Conservation (phyloP, 768 basidiomycete genomes). For the Kwoniella sp. region DNA sequence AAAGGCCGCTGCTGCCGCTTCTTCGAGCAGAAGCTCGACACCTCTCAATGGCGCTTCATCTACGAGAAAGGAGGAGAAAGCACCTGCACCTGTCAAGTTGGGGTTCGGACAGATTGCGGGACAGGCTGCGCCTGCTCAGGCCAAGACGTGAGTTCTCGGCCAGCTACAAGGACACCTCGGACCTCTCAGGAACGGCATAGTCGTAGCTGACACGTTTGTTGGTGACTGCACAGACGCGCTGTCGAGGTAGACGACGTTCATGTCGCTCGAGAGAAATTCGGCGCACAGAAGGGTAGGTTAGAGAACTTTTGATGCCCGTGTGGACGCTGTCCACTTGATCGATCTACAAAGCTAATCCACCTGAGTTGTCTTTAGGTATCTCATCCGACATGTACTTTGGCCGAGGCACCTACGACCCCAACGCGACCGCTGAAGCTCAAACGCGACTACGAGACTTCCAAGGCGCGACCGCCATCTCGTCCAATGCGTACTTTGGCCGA, state of each 20-base stretch:
- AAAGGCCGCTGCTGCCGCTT: constrained; percentile 52
- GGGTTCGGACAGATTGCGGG: constrained; percentile 54
- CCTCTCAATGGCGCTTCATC: constrained; percentile 35
- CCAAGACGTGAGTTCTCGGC: constrained; percentile 40
- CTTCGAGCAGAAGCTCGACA: constrained; percentile 45
- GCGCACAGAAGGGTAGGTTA: constrained; percentile 70
- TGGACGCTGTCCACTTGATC: too few species aligned
- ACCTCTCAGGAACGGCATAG: constrained; percentile 4
- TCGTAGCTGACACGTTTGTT: constrained; percentile 10
- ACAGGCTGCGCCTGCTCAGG: constrained; percentile 55
- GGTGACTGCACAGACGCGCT: constrained; percentile 26
- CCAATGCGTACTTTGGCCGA: constrained; percentile 93
- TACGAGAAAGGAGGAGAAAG: constrained; percentile 38
- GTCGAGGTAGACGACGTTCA: constrained; percentile 45
- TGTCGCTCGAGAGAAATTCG: constrained; percentile 85
- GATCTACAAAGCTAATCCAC: not conserved
- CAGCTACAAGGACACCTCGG: not conserved
- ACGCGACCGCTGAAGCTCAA: constrained; percentile 72
- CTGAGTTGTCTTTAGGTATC: constrained; percentile 65
- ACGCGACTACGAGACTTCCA: constrained; percentile 78
- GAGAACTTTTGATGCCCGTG: too few species aligned
- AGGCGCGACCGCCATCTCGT: constrained; percentile 90
- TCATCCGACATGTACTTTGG: constrained; percentile 98
- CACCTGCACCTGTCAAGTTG: constrained; percentile 43
- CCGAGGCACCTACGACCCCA: constrained; percentile 80